Evolutionary conservation across 106 monocot species (phyloP), one percentile per base, ranked within the genome.

Genomic region (Phalaenopsis aphrodite): DNA sequence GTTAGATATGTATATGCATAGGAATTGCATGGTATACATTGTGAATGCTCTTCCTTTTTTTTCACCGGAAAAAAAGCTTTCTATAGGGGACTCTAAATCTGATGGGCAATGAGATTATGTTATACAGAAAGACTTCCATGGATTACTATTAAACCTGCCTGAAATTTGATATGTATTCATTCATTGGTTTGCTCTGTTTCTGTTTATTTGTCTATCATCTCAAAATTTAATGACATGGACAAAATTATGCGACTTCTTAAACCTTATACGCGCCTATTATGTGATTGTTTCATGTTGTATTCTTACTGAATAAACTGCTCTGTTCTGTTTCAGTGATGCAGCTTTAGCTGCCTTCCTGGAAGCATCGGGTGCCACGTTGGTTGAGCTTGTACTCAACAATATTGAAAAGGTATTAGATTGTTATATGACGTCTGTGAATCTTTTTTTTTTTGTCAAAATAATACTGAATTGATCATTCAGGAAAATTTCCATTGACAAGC

Each of bases 341-440:
- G 93, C 89, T 79, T 67, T 93, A 80, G 91, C 89, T 69, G 91
- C 88, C 75, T 89, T 89, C 38, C 24, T 96, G 71, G 89, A 90
- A 82, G 81, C 84, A 46, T 89, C 93, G 81, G 95, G 95, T 80
- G 80, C 75, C 24, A 84, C 85, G 56, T 81, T 96, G 48, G 43
- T 46, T 76, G 93, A 91, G 68, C 93, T 96, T 75, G 88, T 88
- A 49, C 75, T 96, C 39, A 96, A 93, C 47, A 88, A 85, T 78
- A 57, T 96, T 73, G 66, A 65, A 80, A 85, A 90, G 93, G 95
- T 95, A 81, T 37, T 42, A 73, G 14, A 1, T 39, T 14, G 39
- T 69, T 39, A 69, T 64, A 9, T 7, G 47, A 45, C 45, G 42
- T 74, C 19, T 19, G 5, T 74, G 5, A 74, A 42, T 74, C 5